Conservation (phyloP, 169 alveolate genomes). For the Cryptosporidium bovis region DNA sequence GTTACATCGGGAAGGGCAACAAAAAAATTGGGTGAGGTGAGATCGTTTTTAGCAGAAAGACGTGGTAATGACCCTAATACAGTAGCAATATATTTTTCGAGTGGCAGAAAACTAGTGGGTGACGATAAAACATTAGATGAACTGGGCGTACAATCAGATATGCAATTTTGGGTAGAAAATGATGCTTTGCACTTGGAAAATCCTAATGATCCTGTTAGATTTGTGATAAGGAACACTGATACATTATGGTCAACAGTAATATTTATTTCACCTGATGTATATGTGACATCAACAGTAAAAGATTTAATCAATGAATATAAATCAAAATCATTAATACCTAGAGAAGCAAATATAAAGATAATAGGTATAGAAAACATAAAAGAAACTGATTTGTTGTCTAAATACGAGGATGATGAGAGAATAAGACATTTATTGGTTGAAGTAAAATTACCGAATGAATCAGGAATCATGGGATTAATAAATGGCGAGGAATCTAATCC, state of each 20-base stretch:
- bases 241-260: slow-evolving; percentile 68
- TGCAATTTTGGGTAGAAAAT: slow-evolving; percentile 73
- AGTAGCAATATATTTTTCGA: slow-evolving; percentile 62
- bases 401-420: slow-evolving; percentile 70
- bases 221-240: slow-evolving; percentile 71
- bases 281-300: slow-evolving; percentile 57
- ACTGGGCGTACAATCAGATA: slow-evolving; percentile 61
- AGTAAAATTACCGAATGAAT: slow-evolving; percentile 52
- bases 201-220: slow-evolving; percentile 66
- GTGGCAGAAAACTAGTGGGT: slow-evolving; percentile 50
- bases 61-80: slow-evolving; percentile 59
- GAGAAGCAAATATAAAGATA: slow-evolving; percentile 64
- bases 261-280: slow-evolving; percentile 67
- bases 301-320: slow-evolving; percentile 67
- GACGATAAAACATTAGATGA: slow-evolving; percentile 56
- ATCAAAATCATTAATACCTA: slow-evolving; percentile 56
- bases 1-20: slow-evolving; percentile 60
- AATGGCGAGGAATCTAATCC: slow-evolving; percentile 52
- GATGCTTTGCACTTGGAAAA: slow-evolving; percentile 65
- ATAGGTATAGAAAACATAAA: slow-evolving; percentile 46
- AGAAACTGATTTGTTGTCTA: slow-evolving; percentile 62
- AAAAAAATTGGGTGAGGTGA: slow-evolving; percentile 54
- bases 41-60: slow-evolving; percentile 56
- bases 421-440: slow-evolving; percentile 69
- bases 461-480: slow-evolving; percentile 53